phyloP scores from a whole-genome alignment of 2,329 filamentous ascomycete genomes.

The Pleoardoris graminearum region DNA sequence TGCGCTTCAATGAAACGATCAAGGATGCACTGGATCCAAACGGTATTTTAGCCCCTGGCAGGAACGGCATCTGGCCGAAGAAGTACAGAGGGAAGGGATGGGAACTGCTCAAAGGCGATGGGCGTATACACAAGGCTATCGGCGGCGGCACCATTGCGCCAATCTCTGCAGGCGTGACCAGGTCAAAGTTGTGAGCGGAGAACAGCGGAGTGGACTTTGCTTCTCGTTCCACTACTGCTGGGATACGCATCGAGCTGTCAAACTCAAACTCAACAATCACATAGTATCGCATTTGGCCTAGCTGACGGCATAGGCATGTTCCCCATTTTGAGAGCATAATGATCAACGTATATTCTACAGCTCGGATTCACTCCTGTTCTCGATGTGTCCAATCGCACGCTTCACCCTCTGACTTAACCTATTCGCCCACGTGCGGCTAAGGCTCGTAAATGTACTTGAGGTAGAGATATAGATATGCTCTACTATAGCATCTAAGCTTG shows the following conservation, averaged over 20 bases:
- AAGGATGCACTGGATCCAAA: slow-evolving; percentile 55
- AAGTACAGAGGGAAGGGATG: slow-evolving; percentile 19
- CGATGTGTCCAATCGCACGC: not conserved
- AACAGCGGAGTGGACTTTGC: not conserved
- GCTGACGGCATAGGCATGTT: not conserved
- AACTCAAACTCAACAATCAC: not conserved
- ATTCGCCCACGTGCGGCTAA: too few relatives aligned
- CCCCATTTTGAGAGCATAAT: not conserved
- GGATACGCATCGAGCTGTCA: not conserved
- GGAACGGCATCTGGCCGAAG: slow-evolving; percentile 52
- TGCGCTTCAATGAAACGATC: slow-evolving; percentile 51
- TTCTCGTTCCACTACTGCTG: not conserved
- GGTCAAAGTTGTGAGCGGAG: not conserved
- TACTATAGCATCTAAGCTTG: too few relatives aligned
- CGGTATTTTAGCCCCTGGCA: slow-evolving; percentile 53
- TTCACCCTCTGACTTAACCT: not conserved
- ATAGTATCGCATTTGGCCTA: not conserved
- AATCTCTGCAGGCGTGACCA: not conserved
- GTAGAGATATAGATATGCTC: not conserved
- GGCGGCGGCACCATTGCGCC: slow-evolving; percentile 21
- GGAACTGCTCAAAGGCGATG: slow-evolving; percentile 16
- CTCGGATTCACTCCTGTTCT: not conserved
- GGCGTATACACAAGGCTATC: slow-evolving; percentile 17
- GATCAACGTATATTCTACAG: not conserved
- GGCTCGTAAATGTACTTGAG: not conserved